Base-by-base conservation (phyloP, 73 alveolate species). In the Uronychia setigera region DNA sequence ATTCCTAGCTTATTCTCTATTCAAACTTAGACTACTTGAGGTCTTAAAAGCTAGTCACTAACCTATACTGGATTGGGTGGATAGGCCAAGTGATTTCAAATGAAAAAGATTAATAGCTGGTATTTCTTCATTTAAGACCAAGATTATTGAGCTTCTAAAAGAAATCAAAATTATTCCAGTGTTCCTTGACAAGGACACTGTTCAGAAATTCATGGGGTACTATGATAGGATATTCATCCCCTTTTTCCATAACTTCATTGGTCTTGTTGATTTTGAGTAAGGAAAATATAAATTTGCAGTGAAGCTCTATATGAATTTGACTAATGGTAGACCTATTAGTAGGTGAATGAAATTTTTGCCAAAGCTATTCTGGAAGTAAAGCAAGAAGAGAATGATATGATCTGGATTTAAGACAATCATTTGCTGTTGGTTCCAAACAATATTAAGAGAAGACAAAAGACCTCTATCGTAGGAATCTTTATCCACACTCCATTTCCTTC, bases 401-500 rank as follows among this genome's bases (percentile, higher is more conserved):
- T 93, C 19, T 93, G 97, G 97, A 60, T 93, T 0, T 80, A 93
- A 67, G 95, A 91, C 80, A 74, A 80, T 33, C 95, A 93, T 31
- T 58, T 93, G 19, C 77, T 93, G 75, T 74, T 93, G 58, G 94
- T 86, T 33, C 95, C 97, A 13, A 59, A 60, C 32, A 78, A 80
- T 80, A 77, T 93, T 1, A 46, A 92, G 33, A 85, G 77, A n/a
- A 79, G 80, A 28, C 82, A 85, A 28, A 67, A 74, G 14, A 32
- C 67, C 83, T 29, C 92, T n/a, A 78, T 78, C 29, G 77, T 93
- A 9, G 97, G 96, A n/a, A 30, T 93, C 60, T 90, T 85, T 74
- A 25, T 93, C 77, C 97, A 93, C 80, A n/a, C 88, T 5, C 88
- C 97, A 0, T 93, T 93, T 76, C 97, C 97, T 1, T 59, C 83